Evolutionary conservation across 768 basidiomycete species (phyloP).

Genomic region (Hebeloma cylindrosporum): DNA sequence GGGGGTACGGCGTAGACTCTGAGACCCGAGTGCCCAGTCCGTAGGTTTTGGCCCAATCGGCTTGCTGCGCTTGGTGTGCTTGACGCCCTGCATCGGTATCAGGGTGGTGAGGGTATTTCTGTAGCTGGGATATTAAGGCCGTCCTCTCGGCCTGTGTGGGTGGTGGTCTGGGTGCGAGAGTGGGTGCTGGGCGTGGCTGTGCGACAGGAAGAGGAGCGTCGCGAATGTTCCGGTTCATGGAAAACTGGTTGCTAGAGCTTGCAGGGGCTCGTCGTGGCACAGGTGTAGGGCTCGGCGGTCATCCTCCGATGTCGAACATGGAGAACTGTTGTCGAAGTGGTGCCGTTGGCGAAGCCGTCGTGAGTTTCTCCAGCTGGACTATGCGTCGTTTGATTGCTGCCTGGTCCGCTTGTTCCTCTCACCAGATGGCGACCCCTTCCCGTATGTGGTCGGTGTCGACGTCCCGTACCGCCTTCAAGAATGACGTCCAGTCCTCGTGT

Average conservation of each 20-base stretch:
- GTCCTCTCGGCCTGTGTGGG: not conserved
- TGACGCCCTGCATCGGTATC: slow-evolving; percentile 14
- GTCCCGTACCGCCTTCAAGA: slow-evolving; percentile 12
- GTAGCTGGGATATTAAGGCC: not conserved
- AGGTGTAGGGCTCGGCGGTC: not conserved
- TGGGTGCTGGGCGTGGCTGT: not conserved
- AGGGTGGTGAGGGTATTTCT: slow-evolving; percentile 11
- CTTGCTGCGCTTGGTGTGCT: slow-evolving; percentile 10
- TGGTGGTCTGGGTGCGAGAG: not conserved
- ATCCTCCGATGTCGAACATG: not conserved
- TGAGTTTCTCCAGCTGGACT: not conserved
- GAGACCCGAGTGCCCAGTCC: not conserved
- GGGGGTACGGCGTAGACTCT: slow-evolving; percentile 19
- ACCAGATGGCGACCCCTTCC: slow-evolving; percentile 9
- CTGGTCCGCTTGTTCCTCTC: slow-evolving; percentile 1
- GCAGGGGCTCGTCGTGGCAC: not conserved
- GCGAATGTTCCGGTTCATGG: too few species aligned
- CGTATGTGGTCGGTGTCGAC: slow-evolving; percentile 2
- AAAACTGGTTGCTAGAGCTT: not conserved
- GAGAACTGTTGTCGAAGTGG: not conserved
- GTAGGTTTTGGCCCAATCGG: slow-evolving; percentile 7
- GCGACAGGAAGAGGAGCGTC: too few species aligned
- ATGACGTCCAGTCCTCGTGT: slow-evolving; percentile 13
- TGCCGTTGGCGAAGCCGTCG: not conserved
- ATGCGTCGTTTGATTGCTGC: not conserved